Base-by-base conservation (phyloP, 257 asterid genomes). In the Solanum lycopersicoides region DNA sequence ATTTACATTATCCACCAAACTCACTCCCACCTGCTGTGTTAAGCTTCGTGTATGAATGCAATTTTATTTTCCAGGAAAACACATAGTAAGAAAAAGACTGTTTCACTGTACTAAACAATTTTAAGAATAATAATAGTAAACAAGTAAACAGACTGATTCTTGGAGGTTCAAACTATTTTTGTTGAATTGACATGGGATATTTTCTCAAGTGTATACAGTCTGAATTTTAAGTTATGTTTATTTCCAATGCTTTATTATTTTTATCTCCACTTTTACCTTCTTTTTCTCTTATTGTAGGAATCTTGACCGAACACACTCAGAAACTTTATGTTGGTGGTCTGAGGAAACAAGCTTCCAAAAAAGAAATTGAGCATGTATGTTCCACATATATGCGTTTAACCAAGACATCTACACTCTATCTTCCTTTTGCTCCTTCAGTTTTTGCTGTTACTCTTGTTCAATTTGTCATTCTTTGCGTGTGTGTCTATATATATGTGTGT, bases 251-350 rank as follows among this genome's bases (percentile, higher is more conserved):
- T 30, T 85, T 34, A 56, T 23, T 63, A 18, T 45, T 41, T 59
- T 71, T 87, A 68, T 86, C 80, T 86, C 88, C 86, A 79, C 90
- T 87, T 65, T 47, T 30, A 80, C 85, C 41, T 63, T 87, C 32
- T 84, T 82, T 42, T 50, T 89, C 87, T 90, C 83, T 83, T 47
- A 88, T 84, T 90, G 65, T 76, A 97, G 99, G 97, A 86, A 87
- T 73, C 90, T 80, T 72, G 88, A 92, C 90, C 72, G 87, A 87
- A 34, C 93, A 91, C 68, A 75, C 85, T 45, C 91, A 91, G 93
- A 97, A 95, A 93, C 88, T 97, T 90, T 97, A 95, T 86, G 98
- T 97, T 88, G 93, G 95, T 91, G 88, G 94, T 90, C 71, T 97
- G 93, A 93, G 90, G 89, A 97, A 87, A 92, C 98, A 94, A 88